Conservation (phyloP, 345 rosid genomes). For the Eucalyptus cloeziana region DNA sequence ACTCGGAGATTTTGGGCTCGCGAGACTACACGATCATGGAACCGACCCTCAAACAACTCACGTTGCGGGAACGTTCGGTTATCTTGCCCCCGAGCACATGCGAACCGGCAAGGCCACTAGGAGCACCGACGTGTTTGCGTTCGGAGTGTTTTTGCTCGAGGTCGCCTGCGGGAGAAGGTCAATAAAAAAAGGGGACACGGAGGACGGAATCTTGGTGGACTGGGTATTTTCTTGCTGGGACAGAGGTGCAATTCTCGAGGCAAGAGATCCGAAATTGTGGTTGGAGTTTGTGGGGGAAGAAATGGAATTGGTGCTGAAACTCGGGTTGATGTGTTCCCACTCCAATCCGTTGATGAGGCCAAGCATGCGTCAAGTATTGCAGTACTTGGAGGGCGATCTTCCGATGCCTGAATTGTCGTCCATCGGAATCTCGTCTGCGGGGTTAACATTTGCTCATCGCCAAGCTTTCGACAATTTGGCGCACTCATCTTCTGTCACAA, state of each 20-base stretch:
- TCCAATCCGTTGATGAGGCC: slow-evolving; percentile 19
- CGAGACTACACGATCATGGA: slow-evolving; percentile 23
- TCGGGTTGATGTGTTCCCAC: slow-evolving; percentile 30
- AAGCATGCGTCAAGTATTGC: slow-evolving; percentile 7
- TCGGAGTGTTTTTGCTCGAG: background rate
- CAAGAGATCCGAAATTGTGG: slow-evolving; percentile 19
- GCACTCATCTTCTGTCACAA: background rate
- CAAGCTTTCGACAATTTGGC: background rate
- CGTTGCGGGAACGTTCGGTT: background rate
- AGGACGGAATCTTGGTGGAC: background rate
- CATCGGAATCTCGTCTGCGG: background rate
- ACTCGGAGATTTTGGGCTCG: slow-evolving; percentile 42
- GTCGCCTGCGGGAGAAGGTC: background rate
- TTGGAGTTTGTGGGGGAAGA: slow-evolving; percentile 1
- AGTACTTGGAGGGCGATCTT: background rate
- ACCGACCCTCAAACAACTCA: slow-evolving; percentile 18
- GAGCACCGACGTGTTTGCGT: background rate
- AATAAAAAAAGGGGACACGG: background rate
- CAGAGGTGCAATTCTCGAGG: slow-evolving; percentile 1
- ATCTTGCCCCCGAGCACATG: background rate
- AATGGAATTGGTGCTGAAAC: slow-evolving; percentile 25
- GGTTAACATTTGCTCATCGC: background rate
- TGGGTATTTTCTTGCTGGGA: background rate
- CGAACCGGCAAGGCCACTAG: background rate
- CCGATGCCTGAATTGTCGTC: background rate